Conservation (phyloP, 164 flowering plant species). For the Magnolia officinalis region DNA sequence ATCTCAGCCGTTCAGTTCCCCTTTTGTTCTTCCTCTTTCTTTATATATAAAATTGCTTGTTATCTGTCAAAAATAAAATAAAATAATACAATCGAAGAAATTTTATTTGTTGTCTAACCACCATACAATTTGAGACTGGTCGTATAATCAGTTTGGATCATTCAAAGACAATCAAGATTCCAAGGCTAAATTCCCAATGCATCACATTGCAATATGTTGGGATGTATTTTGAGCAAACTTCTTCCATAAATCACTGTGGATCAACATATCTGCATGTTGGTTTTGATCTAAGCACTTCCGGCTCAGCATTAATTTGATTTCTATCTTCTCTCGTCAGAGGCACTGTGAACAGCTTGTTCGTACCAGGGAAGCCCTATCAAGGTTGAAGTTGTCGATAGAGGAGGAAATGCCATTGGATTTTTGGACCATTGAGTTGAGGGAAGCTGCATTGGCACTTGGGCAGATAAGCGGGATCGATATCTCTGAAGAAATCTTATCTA, state of each 20-base stretch:
- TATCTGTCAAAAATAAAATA: too few species aligned
- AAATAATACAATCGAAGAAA: too few species aligned
- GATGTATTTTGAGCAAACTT: not conserved
- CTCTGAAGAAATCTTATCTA: constrained; percentile 89
- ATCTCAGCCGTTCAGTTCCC: too few species aligned
- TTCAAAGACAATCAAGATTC: too few species aligned
- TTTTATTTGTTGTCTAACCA: too few species aligned
- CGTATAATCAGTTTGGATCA: too few species aligned
- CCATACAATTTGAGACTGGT: too few species aligned
- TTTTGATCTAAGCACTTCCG: not conserved
- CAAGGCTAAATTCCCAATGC: too few species aligned
- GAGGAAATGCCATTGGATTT: constrained; percentile 83
- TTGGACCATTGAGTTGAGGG: constrained; percentile 93
- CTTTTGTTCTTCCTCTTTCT: too few species aligned
- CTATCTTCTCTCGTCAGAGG: constrained; percentile 44
- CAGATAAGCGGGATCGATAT: constrained; percentile 90
- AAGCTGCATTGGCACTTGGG: constrained; percentile 83
- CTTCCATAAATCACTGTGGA: not conserved
- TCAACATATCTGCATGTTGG: not conserved
- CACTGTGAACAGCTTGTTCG: constrained; percentile 90
- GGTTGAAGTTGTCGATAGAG: constrained; percentile 64
- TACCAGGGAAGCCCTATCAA: constrained; percentile 67
- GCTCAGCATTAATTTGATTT: not conserved
- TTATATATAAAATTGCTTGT: too few species aligned
- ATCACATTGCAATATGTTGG: too few species aligned